phyloP scores from a whole-genome alignment of 352 stramenopile genomes.

The Phytophthora sojae region DNA sequence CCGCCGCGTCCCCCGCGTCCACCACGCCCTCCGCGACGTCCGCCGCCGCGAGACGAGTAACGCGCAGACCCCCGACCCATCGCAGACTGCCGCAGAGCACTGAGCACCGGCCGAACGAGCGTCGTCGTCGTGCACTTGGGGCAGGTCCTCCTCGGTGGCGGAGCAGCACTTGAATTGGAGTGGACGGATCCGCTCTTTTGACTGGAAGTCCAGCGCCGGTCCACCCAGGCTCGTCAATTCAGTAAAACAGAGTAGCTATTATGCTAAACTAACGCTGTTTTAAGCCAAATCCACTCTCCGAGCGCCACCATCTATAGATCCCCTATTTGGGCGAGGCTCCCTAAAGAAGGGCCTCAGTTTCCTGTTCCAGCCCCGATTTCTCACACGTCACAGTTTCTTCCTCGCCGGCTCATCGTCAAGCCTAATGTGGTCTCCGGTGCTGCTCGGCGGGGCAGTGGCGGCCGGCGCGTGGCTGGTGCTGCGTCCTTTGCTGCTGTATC shows the following conservation, averaged over 20 bases:
- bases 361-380: too few species aligned
- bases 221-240: too few species aligned
- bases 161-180: background rate
- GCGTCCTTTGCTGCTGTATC: conserved; percentile 22
- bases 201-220: conserved; percentile 3
- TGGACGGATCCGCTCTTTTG: conserved; percentile 28
- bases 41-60: conserved; percentile 37
- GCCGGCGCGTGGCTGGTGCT: conserved; percentile 20
- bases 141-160: conserved; percentile 2
- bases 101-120: conserved; percentile 15
- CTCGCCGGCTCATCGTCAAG: too few species aligned
- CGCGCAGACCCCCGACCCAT: conserved; percentile 36
- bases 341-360: too few species aligned
- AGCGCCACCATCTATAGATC: too few species aligned
- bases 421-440: conserved; percentile 21
- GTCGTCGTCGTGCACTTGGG: conserved; percentile 12
- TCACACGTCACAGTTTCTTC: conserved; percentile 27
- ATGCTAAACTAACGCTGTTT: too few species aligned
- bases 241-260: too few species aligned
- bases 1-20: conserved; percentile 20
- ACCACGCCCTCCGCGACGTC: conserved; percentile 19
- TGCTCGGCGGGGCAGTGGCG: conserved; percentile 5
- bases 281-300: too few species aligned
- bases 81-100: conserved; percentile 16
- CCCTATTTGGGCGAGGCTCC: too few species aligned